Conservation (phyloP, 768 basidiomycete genomes). For the Podaxis carcinomalis region DNA sequence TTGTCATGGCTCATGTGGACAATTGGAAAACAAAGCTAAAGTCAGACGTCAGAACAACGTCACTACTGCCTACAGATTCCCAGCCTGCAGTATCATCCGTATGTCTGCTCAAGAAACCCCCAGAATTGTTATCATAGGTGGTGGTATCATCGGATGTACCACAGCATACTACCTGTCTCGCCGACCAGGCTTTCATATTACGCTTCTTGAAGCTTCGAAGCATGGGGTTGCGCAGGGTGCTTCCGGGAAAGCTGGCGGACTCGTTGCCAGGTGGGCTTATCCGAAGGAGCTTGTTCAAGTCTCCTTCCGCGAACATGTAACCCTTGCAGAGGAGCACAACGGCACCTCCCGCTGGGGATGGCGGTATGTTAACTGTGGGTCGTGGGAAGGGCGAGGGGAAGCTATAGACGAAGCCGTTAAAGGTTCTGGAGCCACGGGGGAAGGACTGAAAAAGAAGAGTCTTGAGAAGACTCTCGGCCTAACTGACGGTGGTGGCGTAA, state of each 20-base stretch:
- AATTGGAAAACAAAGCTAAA: neutral
- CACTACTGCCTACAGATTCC: neutral
- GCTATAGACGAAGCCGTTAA: conserved; percentile 15
- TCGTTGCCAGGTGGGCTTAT: conserved; percentile 85
- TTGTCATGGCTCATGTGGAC: neutral
- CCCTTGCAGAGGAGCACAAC: conserved; percentile 63
- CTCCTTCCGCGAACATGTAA: conserved; percentile 72
- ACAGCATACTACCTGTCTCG: conserved; percentile 77
- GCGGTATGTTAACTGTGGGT: conserved; percentile 68
- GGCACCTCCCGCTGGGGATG: conserved; percentile 81
- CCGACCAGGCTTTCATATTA: conserved; percentile 45
- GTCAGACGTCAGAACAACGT: no score
- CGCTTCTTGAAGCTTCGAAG: conserved; percentile 68
- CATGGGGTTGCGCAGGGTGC: conserved; percentile 72
- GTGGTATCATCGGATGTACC: conserved; percentile 82
- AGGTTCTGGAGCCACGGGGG: conserved; percentile 22
- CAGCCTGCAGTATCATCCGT: neutral
- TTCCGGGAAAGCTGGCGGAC: conserved; percentile 80
- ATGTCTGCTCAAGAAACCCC: neutral
- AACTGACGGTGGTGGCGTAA: conserved; percentile 24
- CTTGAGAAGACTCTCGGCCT: conserved; percentile 55
- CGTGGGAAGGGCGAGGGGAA: conserved; percentile 66
- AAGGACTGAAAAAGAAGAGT: conserved; percentile 36
- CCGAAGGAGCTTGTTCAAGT: conserved; percentile 64
- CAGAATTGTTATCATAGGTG: conserved; percentile 72